Base-by-base conservation (phyloP, 1,139 yeast genomes). In the Hemisphaericaspora xylanilytica region DNA sequence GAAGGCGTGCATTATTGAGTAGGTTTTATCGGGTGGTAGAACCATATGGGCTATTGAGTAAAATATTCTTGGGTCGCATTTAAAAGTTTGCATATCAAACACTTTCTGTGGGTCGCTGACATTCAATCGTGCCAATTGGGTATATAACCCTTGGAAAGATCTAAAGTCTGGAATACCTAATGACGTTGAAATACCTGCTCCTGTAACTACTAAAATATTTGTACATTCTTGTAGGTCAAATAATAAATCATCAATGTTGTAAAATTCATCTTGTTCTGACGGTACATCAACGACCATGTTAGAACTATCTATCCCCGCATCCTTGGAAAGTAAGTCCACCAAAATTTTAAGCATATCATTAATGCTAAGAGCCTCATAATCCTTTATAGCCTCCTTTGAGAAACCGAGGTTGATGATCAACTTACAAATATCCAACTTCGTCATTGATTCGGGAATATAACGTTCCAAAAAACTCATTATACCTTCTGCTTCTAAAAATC, bases 141-240 rank as follows among this genome's bases (percentile, higher is more conserved):
- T 72, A 58, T 90, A 90, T 43, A 90, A 77, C 33, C 97, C 97
- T 44, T 83, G 73, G 5, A 87, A 80, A 1, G 96, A 88, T 53
- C 97, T 75, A 63, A 90, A 90, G 61, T 90, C 97, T 0, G 96
- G 96, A 40, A 89, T 89, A 2, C 96, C 96, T 42, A 88, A 64
- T 9, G 88, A 79, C 4, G 96, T 89, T 16, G 95, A 85, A 34
- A 90, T 88, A 18, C 97, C 97, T 0, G 97, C 97, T 5, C 97
- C 97, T 0, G 96, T 88, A 18, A 90, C 64, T 1, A 90, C 92
- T 45, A 90, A 56, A 22, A 89, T 75, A 18, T 35, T 44, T 37
- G 78, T 80, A 9, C 32, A 25, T 17, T 20, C 10, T n/a, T 24
- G 11, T 16, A 45, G 30, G 9, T 42, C 47, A 4, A 28, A 15